Evolutionary conservation across 2,329 filamentous ascomycete genomes (phyloP), one percentile per base, ranked within the genome.

Genomic region (Colletotrichum plurivorum): DNA sequence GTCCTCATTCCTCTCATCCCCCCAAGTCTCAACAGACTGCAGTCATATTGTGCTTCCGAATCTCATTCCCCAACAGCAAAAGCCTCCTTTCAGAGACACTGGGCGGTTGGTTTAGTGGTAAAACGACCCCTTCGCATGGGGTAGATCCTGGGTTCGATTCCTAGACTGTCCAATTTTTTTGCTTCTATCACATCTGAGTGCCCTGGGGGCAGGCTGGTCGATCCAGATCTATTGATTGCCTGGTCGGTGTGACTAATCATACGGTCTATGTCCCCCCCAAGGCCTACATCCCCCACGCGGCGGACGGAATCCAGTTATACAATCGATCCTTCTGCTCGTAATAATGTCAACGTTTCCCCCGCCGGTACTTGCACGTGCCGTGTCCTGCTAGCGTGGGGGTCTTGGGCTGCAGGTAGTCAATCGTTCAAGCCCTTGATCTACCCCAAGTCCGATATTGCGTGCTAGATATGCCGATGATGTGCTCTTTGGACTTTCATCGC

Each of bases 121-220:
- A 9, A 31, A 31, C 27, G 27, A 31, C 27, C 27, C 8, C 27
- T 31, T 31, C 27, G 27, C 27, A 31, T 31, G 27, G 8, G 27
- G 27, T 31, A 31, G 27, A 9, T 31, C 27, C 27, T 31, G 9
- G 27, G 27, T 31, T 31, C 27, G 27, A 31, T 31, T 31, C 27
- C 27, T 31, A 31, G 27, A 31, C 9, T 31, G 27, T 31, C 27
- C 27, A 31, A 31, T 31, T 1, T 31, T 31, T 31, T 31, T 31
- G 27, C 27, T 10, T 8, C 9, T 7, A 31, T 31, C 27, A 9
- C 27, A 8, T 8, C 8, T 79, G 39, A 88, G 75, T 51, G 87
- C 80, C 7, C 75, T 76, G 1, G 82, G 83, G 5, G 84, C 79
- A 2, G 86, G 85, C 72, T 88, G 83, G 62, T 87, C 88, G 39